Evolutionary conservation across 2,329 filamentous ascomycete genomes (phyloP), one percentile per base, ranked within the genome.

Genomic region (Paracorniculantispora psalliotae): DNA sequence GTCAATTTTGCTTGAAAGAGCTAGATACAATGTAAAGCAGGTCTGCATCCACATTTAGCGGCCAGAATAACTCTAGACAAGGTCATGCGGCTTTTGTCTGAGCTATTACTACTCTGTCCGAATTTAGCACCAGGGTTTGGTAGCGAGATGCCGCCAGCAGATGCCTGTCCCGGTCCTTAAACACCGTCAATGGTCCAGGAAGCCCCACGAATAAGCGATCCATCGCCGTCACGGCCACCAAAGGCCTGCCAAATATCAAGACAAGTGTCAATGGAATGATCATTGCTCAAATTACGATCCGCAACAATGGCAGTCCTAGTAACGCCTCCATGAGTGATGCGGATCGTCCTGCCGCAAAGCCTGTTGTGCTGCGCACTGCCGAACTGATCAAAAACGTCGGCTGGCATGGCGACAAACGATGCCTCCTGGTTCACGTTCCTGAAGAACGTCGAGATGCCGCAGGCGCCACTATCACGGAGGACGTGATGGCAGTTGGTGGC

Each of bases 311-410:
- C 48, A 21, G 48, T 51, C 26, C 28, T 28, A 33, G 26, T 51
- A 12, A 51, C 48, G 33, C 48, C 48, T 13, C n/a, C 26, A 7
- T 35, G 25, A 15, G 48, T 51, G n/a, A 51, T 51, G 48, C 19
- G 21, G n/a, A 51, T 51, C 13, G 48, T 51, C 48, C 19, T 51
- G 48, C 48, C 48, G 26, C 48, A 51, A 26, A 51, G 48, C 33
- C 48, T 51, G 48, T 51, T 51, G 25, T 51, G 48, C 26, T 51
- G 48, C 5, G 25, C 48, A 35, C 19, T 26, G 48, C 48, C 48
- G 26, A 26, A 51, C 25, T 35, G 28, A 26, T 51, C 48, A 35
- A 51, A 51, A 2, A 51, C 48, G 26, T 35, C 48, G 26, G 48
- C 25, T 6, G 48, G 48, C 48, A 51, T 51, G 48, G 48, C 48